phyloP scores from a whole-genome alignment of 139 green algal genomes.

The Micromonas commoda region DNA sequence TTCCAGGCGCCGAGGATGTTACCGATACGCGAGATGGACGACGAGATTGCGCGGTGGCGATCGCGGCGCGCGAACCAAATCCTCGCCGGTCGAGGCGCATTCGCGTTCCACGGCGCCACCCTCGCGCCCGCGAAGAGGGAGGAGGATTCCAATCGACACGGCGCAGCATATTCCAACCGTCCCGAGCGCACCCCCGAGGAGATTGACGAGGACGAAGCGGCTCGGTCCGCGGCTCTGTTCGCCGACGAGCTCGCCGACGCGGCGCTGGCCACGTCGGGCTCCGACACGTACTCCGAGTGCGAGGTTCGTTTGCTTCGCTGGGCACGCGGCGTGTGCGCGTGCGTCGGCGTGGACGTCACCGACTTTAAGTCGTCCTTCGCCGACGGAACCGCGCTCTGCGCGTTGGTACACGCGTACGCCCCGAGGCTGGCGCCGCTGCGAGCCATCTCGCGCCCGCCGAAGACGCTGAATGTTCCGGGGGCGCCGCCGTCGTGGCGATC shows the following conservation, averaged over 20 bases:
- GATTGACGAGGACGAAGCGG: neutral
- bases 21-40: neutral
- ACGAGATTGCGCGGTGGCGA: neutral
- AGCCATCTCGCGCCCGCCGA: neutral
- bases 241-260: neutral
- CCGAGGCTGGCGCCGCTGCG: neutral
- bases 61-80: neutral
- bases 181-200: no score
- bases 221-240: neutral
- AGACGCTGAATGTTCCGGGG: neutral
- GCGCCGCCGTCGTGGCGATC: neutral
- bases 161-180: no score
- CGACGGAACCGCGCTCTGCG: conserved; percentile 25
- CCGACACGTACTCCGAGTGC: neutral
- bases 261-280: neutral
- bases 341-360: neutral
- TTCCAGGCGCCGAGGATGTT: neutral
- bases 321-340: conserved; percentile 19
- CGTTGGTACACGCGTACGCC: conserved; percentile 24
- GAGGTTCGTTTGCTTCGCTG: conserved; percentile 7
- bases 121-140: neutral
- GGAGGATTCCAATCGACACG: no score
- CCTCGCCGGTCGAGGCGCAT: neutral
- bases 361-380: conserved; percentile 32
- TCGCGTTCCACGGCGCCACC: neutral